Evolutionary conservation across 176 grass and related monocot genomes (phyloP).

Genomic region (Triticum urartu): DNA sequence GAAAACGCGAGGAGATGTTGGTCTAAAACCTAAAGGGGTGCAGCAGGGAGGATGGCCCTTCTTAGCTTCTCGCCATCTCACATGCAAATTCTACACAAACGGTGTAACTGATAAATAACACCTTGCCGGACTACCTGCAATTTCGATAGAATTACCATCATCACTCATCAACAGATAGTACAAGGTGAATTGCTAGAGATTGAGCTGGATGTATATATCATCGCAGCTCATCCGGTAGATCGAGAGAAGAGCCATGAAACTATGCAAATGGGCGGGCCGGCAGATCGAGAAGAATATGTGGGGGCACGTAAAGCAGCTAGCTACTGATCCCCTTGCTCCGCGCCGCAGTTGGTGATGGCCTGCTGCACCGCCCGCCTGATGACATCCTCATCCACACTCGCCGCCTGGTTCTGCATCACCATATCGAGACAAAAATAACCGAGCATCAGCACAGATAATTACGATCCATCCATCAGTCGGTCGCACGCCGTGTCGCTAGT

Average conservation of each 20-base stretch:
- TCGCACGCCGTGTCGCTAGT: neutral
- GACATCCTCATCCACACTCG: conserved; percentile 50
- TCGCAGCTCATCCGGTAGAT: neutral
- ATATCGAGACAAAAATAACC: neutral
- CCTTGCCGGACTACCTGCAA: neutral
- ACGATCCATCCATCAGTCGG: neutral
- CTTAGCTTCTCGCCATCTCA: neutral
- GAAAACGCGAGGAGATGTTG: too few species aligned
- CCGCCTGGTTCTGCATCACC: conserved; percentile 37
- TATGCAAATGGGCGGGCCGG: neutral
- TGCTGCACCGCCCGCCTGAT: conserved; percentile 81
- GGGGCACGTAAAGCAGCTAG: neutral
- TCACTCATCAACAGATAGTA: neutral
- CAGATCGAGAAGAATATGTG: neutral
- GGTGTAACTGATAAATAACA: neutral
- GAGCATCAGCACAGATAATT: neutral
- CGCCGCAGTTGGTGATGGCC: conserved; percentile 54
- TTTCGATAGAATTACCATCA: neutral
- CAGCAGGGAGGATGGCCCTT: too few species aligned
- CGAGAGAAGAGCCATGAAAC: neutral
- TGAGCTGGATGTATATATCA: neutral
- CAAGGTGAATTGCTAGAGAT: neutral
- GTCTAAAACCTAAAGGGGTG: too few species aligned
- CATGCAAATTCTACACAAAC: neutral
- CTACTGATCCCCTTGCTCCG: conserved; percentile 7